Conservation (phyloP, 805 yeast species). For the Nakazawaea populi region DNA sequence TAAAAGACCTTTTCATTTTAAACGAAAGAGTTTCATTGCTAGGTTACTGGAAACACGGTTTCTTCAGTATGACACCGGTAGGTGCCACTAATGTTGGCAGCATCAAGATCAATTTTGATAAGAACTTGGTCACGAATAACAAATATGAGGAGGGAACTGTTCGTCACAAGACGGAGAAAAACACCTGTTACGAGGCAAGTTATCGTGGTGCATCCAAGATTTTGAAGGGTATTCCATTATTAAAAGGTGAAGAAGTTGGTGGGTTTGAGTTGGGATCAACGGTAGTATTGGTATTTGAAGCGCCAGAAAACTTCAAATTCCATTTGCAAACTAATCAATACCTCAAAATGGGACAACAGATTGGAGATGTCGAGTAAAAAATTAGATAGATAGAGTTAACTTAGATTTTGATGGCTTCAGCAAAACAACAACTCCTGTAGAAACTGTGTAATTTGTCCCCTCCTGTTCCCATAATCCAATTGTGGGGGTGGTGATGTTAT, state of each 20-base stretch:
- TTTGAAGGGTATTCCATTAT: conserved; percentile 81
- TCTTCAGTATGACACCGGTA: conserved; percentile 97
- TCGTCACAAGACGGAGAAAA: conserved; percentile 42
- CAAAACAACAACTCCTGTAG: no score
- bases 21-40: conserved; percentile 93
- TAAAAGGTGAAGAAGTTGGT: conserved; percentile 93
- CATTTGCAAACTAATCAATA: conserved; percentile 63
- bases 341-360: conserved; percentile 78
- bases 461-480: no score
- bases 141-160: conserved; percentile 40
- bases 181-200: conserved; percentile 91
- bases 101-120: conserved; percentile 86
- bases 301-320: conserved; percentile 77
- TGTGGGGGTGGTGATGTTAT: no score
- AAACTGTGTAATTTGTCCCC: no score
- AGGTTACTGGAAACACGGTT: conserved; percentile 96
- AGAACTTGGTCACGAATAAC: conserved; percentile 80
- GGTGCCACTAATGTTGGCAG: conserved; percentile 99
- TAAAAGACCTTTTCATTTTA: conserved; percentile 80
- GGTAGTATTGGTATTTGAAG: conserved; percentile 95
- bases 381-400: no score
- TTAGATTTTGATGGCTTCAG: no score
- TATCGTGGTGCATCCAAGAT: conserved; percentile 72
- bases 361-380: conserved; percentile 40
- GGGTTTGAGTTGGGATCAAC: conserved; percentile 96